phyloP scores from a whole-genome alignment of 1,139 yeast species.

The Hemisphaericaspora lyxosophila region DNA sequence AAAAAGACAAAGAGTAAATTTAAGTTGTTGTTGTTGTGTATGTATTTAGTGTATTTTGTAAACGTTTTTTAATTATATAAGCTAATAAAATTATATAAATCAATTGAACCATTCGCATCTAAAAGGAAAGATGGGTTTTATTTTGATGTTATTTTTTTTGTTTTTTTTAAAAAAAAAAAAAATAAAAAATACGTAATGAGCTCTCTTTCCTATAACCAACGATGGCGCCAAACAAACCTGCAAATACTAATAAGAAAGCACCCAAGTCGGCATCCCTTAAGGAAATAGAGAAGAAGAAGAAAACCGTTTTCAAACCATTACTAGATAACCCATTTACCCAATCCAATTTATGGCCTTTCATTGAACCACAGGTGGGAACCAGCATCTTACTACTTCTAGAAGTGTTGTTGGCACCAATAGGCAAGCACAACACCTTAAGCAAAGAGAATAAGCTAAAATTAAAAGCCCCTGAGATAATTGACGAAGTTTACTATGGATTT shows the following conservation, averaged over 20 bases:
- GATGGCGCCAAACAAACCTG: constrained; percentile 6
- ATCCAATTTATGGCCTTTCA: constrained; percentile 51
- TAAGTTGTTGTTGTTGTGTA: neutral
- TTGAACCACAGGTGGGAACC: constrained; percentile 36
- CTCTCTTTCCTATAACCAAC: neutral
- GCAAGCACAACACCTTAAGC: constrained; percentile 28
- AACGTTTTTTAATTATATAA: constrained; percentile 3
- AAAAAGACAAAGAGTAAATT: constrained; percentile 6
- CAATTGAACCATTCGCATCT: too few species aligned
- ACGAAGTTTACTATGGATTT: constrained; percentile 47
- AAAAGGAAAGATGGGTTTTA: too few species aligned
- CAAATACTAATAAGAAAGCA: constrained; percentile 6
- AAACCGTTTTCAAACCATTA: constrained; percentile 59
- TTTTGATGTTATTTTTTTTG: too few species aligned
- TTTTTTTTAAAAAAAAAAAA: constrained; percentile 1
- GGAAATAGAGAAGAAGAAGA: constrained; percentile 43
- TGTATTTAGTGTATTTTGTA: constrained; percentile 1
- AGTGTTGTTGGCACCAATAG: constrained; percentile 36
- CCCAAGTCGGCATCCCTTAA: constrained; percentile 28
- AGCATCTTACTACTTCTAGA: constrained; percentile 43
- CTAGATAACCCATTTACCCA: constrained; percentile 60
- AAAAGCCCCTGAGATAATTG: constrained; percentile 24
- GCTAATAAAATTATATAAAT: constrained; percentile 2
- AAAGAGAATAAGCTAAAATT: constrained; percentile 12
- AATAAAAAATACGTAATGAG: too few species aligned